Conservation (phyloP, 2,329 filamentous ascomycete genomes). For the Falciphora oryzae region DNA sequence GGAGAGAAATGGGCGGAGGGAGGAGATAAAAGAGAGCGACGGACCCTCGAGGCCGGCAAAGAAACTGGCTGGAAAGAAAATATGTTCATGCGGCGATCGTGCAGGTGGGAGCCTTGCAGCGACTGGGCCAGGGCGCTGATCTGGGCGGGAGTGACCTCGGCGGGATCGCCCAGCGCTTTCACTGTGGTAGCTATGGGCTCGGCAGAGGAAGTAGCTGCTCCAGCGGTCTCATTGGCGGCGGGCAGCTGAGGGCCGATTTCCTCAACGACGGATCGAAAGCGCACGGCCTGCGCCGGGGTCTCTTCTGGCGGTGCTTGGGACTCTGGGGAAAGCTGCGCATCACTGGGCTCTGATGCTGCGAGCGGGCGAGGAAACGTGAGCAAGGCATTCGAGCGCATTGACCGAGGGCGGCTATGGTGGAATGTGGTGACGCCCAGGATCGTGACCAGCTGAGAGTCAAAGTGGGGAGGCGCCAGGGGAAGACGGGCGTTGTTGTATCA, state of each 20-base stretch:
- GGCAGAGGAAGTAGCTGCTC: conserved; percentile 11
- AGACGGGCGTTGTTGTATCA: background rate
- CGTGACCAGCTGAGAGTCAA: background rate
- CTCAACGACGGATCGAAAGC: conserved; percentile 65
- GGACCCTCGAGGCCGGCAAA: conserved; percentile 74
- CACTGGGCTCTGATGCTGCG: background rate
- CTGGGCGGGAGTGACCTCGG: conserved; percentile 52
- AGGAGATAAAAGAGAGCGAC: conserved; percentile 26
- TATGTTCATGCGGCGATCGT: conserved; percentile 77
- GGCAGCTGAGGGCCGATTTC: conserved; percentile 54
- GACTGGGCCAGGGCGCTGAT: conserved; percentile 66
- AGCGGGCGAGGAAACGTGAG: background rate
- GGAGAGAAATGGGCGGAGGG: background rate
- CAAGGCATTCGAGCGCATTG: background rate
- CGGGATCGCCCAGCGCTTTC: conserved; percentile 26
- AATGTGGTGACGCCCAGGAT: background rate
- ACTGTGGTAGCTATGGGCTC: conserved; percentile 18
- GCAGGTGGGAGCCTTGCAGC: conserved; percentile 68
- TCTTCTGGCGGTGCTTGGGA: conserved; percentile 17
- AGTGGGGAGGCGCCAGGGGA: background rate
- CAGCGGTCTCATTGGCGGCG: background rate
- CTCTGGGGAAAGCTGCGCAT: background rate
- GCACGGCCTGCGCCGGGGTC: conserved; percentile 46
- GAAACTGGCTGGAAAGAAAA: conserved; percentile 90
- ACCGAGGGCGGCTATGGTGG: no score